A percentile compares a stretch with the other conserved stretches of the same genome.
Evolutionary conservation across 164 flowering plant genomes (phyloP).

Genomic region (Annona cherimola): DNA sequence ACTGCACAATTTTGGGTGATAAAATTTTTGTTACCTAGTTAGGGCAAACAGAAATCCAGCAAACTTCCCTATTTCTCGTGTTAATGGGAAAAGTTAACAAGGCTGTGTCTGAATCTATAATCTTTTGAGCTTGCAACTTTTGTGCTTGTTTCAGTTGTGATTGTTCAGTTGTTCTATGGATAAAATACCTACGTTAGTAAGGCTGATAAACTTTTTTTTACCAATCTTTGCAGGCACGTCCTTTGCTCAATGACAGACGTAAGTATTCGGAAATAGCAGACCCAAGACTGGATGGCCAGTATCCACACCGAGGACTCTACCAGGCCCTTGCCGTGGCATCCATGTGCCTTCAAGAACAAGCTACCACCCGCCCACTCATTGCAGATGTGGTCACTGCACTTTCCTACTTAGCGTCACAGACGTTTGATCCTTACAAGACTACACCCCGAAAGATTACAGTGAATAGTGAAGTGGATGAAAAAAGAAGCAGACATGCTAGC

Average conservation of each 20-base stretch:
- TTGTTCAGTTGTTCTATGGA: too few relatives aligned
- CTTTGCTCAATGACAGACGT: constrained; percentile 38
- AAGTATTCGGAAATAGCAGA: constrained; percentile 41
- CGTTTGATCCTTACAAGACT: constrained; percentile 26
- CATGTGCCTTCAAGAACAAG: constrained; percentile 52
- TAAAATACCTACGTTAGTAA: too few relatives aligned
- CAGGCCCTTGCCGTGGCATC: constrained; percentile 55
- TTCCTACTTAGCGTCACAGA: constrained; percentile 36
- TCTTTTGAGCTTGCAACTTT: too few relatives aligned
- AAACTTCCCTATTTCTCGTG: too few relatives aligned
- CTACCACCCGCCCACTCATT: constrained; percentile 45
- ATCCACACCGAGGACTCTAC: constrained; percentile 45
- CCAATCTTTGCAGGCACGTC: constrained; percentile 37
- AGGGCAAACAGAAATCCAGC: too few relatives aligned
- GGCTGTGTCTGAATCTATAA: too few relatives aligned
- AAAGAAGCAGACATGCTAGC: constrained; percentile 19
- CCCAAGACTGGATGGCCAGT: constrained; percentile 38
- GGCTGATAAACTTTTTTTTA: neutral
- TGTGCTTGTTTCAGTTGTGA: too few relatives aligned
- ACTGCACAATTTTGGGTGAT: too few relatives aligned
- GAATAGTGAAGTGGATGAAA: constrained; percentile 12
- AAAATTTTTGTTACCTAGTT: too few relatives aligned
- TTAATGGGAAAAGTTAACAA: too few relatives aligned
- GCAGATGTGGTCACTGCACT: constrained; percentile 57
- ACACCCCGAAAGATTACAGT: constrained; percentile 2